Percentiles rank a stretch among this genome's conserved stretches.
phyloP scores from a whole-genome alignment of 495 filamentous ascomycete species.

The Trichoderma asperelloides region DNA sequence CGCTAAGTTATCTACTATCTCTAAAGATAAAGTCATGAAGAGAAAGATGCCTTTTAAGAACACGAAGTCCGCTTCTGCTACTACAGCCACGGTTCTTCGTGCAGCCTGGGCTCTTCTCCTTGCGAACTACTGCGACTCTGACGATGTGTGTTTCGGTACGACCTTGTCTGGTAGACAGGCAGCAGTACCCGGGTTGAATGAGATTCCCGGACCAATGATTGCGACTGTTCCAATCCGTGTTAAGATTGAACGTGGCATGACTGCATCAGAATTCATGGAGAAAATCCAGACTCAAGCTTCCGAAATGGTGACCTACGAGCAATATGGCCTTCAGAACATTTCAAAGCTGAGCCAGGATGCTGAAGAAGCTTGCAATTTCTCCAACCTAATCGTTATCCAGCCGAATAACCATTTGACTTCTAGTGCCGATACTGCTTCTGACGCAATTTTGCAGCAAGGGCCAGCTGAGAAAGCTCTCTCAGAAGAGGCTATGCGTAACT shows the following conservation, averaged over 20 bases:
- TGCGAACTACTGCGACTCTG: constrained; percentile 25
- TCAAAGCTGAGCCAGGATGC: constrained; percentile 3
- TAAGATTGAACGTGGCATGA: constrained; percentile 9
- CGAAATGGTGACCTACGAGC: constrained; percentile 37
- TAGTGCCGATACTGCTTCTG: constrained; percentile 3
- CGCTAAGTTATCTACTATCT: not conserved
- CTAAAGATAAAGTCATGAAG: not conserved
- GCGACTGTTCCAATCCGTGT: constrained; percentile 49
- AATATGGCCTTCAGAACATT: constrained; percentile 38
- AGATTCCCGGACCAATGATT: constrained; percentile 45
- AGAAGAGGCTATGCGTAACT: constrained; percentile 6
- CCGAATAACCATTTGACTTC: constrained; percentile 4
- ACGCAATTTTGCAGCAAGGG: not conserved
- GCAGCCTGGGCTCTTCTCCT: constrained; percentile 36
- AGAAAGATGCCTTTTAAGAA: constrained; percentile 9
- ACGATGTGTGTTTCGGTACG: constrained; percentile 40
- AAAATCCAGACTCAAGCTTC: constrained; percentile 25
- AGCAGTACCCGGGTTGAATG: constrained; percentile 35
- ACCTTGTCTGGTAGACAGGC: constrained; percentile 39
- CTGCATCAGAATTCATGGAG: constrained; percentile 15
- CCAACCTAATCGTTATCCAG: constrained; percentile 8
- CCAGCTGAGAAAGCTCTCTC: not conserved
- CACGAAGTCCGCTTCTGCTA: constrained; percentile 18
- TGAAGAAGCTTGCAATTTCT: constrained; percentile 8
- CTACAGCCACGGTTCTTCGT: constrained; percentile 36